Evolutionary conservation across 2,329 filamentous ascomycete genomes (phyloP), one percentile per base, ranked within the genome.

Genomic region (Chrysosporium keratinophilum): DNA sequence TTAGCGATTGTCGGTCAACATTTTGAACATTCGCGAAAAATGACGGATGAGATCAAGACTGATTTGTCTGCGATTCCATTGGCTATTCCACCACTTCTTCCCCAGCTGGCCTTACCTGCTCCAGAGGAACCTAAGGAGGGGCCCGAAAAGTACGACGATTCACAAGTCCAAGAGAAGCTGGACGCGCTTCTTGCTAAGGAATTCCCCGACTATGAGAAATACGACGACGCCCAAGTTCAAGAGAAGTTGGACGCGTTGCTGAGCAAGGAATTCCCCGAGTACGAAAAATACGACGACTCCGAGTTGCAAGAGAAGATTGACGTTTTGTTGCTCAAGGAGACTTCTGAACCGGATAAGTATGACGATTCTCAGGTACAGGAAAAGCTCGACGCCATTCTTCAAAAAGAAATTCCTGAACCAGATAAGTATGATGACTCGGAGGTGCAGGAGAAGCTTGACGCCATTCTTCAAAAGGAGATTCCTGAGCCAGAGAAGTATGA

Each of bases 1-100:
- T 77, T 94, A 39, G 76, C 82, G 6, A 77, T 94, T 20, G 87
- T 95, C 52, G 85, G 82, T 20, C 81, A 94, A 65, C 90, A 97
- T 66, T 95, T 86, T 63, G 88, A 95, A 61, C 87, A 95, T 65
- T 86, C 88, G 12, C 88, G 90, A 69, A 77, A 79, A 43, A 78
- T 83, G 0, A 72, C 76, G 0, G 75, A 82, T 52, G 81, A 85
- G 52, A 72, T 81, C 52, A 82, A 80, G 63, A 76, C 77, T 10
- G 77, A 76, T 52, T 67, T 75, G n/a, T 72, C 74, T 23, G 68
- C 73, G 11, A 69, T 78, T 48, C 72, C 76, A 33, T 63, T 69
- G 31, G 64, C 76, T 1, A 78, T 84, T 58, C 76, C 77, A n/a
- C 73, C 77, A 23, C 72, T 83, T 53, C 72, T 84, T 1, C 78